Conservation (phyloP, 2,329 filamentous ascomycete genomes). For the Dryadomyces quercus-mongolicae region DNA sequence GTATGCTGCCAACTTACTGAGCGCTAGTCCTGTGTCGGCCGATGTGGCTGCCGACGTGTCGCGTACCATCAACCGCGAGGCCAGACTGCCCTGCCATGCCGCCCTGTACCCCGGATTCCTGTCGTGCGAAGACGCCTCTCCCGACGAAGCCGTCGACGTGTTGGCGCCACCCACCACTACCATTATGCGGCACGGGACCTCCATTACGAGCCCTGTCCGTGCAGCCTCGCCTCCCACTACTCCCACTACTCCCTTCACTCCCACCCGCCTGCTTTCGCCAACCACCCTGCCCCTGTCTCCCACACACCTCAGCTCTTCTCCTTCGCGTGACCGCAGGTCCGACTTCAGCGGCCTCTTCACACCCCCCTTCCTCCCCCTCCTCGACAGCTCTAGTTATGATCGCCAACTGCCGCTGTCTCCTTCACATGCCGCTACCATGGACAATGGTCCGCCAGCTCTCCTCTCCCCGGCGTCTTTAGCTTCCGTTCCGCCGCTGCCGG, state of each 20-base stretch:
- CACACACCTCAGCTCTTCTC: neutral
- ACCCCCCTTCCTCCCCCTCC: conserved; percentile 48
- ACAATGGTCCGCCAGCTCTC: conserved; percentile 5
- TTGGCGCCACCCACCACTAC: neutral
- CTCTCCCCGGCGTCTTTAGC: neutral
- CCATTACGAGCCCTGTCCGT: too few species aligned
- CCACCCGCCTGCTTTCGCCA: conserved; percentile 6
- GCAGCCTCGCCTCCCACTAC: too few species aligned
- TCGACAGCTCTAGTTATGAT: conserved; percentile 26
- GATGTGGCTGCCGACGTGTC: conserved; percentile 34
- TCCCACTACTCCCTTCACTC: neutral
- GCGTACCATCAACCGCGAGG: conserved; percentile 29
- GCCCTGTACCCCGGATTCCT: conserved; percentile 22
- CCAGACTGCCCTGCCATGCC: conserved; percentile 27
- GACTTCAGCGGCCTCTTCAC: conserved; percentile 53
- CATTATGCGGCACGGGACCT: neutral
- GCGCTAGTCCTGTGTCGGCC: conserved; percentile 23
- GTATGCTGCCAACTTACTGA: conserved; percentile 39
- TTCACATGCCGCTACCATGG: neutral
- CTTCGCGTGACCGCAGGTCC: conserved; percentile 30
- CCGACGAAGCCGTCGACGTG: conserved; percentile 5
- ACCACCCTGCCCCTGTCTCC: conserved; percentile 14
- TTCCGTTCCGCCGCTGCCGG: conserved; percentile 3
- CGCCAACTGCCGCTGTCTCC: neutral
- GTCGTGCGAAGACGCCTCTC: conserved; percentile 17